Conservation (phyloP, 176 grass and related monocot species). For the Olyra latifolia region DNA sequence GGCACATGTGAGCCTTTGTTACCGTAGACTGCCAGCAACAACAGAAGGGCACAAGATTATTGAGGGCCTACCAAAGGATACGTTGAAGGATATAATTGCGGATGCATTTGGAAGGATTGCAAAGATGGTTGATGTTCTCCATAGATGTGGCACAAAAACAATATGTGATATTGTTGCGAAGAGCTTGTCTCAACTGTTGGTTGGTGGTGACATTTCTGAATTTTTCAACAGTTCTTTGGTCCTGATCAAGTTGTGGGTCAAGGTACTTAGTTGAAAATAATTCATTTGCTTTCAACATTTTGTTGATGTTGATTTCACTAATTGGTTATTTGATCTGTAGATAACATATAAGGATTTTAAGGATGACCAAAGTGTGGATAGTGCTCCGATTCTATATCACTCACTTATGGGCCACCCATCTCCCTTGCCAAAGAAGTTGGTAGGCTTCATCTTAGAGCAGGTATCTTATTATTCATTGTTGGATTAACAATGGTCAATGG, state of each 20-base stretch:
- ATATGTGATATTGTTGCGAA: constrained; percentile 48
- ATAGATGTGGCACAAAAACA: constrained; percentile 49
- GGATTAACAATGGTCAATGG: not conserved
- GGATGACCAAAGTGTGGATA: constrained; percentile 31
- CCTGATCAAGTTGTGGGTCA: constrained; percentile 80
- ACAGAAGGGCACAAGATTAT: not conserved
- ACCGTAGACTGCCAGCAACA: constrained; percentile 25
- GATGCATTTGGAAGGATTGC: constrained; percentile 58
- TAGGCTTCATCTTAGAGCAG: constrained; percentile 82
- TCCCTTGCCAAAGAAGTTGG: constrained; percentile 49
- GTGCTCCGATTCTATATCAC: constrained; percentile 59
- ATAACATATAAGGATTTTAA: constrained; percentile 51
- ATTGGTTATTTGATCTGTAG: constrained; percentile 41
- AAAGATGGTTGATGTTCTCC: constrained; percentile 52
- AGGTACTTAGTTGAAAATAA: constrained; percentile 49
- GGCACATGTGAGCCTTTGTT: constrained; percentile 33
- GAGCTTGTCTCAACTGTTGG: constrained; percentile 61
- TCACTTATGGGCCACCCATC: constrained; percentile 33
- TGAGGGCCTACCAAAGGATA: constrained; percentile 21
- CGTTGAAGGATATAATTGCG: constrained; percentile 47
- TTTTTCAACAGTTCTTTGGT: constrained; percentile 43
- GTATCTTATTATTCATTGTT: constrained; percentile 43
- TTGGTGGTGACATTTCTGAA: constrained; percentile 30
- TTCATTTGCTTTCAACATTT: not conserved
- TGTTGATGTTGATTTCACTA: constrained; percentile 24